Evolutionary conservation across 2,329 filamentous ascomycete species (phyloP).

Genomic region (Diaporthe sp.): DNA sequence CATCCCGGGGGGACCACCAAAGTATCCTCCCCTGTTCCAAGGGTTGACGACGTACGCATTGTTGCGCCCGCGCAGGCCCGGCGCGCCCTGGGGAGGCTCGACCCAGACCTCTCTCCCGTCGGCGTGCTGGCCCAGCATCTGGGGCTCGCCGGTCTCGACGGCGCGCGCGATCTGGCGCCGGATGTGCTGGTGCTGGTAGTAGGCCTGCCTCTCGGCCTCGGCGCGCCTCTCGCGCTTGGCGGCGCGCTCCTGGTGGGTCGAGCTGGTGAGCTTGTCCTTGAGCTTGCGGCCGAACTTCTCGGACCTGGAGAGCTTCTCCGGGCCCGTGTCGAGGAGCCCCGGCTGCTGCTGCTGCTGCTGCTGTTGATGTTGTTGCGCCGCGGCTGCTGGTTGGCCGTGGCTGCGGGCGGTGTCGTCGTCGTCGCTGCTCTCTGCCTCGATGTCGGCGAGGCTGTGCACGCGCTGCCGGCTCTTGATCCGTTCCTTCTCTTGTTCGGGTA

Average conservation of each 20-base stretch:
- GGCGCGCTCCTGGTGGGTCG: conserved; percentile 65
- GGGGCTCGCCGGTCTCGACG: conserved; percentile 64
- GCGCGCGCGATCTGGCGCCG: conserved; percentile 62
- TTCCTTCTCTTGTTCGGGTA: conserved; percentile 60
- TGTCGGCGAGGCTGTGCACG: conserved; percentile 25
- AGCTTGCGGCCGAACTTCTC: conserved; percentile 62
- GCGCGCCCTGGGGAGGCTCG: conserved; percentile 56
- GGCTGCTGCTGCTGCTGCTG: not conserved
- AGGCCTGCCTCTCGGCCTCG: conserved; percentile 60
- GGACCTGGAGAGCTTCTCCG: conserved; percentile 16
- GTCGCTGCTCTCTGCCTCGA: conserved; percentile 50
- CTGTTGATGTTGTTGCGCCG: too few species aligned
- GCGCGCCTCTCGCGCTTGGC: conserved; percentile 55
- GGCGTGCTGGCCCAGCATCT: conserved; percentile 63
- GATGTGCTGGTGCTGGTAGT: conserved; percentile 61
- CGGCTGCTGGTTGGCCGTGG: conserved; percentile 41
- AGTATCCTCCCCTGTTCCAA: conserved; percentile 10
- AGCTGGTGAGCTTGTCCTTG: conserved; percentile 68
- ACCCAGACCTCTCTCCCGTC: conserved; percentile 68
- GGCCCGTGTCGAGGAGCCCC: conserved; percentile 17
- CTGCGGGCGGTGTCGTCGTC: conserved; percentile 52
- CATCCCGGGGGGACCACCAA: conserved; percentile 8
- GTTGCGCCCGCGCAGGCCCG: not conserved
- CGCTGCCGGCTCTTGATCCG: conserved; percentile 46
- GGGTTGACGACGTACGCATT: conserved; percentile 2